Evolutionary conservation across 176 grass and related monocot genomes (phyloP).

Genomic region (Dactylis glomerata): DNA sequence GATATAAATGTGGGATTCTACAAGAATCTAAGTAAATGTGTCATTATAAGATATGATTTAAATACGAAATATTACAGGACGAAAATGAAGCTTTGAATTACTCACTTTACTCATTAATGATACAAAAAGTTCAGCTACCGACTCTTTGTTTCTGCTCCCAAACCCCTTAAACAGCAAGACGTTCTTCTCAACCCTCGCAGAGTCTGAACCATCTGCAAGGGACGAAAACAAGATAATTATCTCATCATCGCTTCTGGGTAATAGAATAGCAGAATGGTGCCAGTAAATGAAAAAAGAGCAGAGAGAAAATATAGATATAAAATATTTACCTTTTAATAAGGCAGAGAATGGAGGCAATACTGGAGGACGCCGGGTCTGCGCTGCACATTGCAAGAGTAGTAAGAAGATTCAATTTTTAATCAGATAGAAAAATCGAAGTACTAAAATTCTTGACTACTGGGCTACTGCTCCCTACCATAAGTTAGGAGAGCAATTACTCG

Average conservation of each 20-base stretch:
- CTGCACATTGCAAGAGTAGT: slow-evolving; percentile 35
- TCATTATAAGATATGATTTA: neutral
- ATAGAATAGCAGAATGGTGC: neutral
- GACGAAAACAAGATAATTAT: slow-evolving; percentile 3
- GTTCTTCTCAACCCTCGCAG: slow-evolving; percentile 41
- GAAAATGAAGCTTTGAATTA: neutral
- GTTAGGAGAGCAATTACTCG: neutral
- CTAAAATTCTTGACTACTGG: neutral
- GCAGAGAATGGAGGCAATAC: slow-evolving; percentile 77
- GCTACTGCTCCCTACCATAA: too few relatives aligned
- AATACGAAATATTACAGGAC: neutral
- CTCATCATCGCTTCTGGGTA: neutral
- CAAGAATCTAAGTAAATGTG: neutral
- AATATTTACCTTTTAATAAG: slow-evolving; percentile 64
- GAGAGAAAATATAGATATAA: neutral
- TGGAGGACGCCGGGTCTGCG: slow-evolving; percentile 73
- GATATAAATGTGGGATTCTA: neutral
- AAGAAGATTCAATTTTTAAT: slow-evolving; percentile 25
- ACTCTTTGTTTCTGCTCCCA: slow-evolving; percentile 76
- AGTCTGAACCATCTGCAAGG: slow-evolving; percentile 61
- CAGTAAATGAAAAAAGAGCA: neutral
- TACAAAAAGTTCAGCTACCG: slow-evolving; percentile 76
- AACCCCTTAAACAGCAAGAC: slow-evolving; percentile 48
- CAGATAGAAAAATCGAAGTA: neutral
- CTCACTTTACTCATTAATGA: slow-evolving; percentile 74